Conservation (phyloP, 2,329 filamentous ascomycete species). For the Venturia carpophila region DNA sequence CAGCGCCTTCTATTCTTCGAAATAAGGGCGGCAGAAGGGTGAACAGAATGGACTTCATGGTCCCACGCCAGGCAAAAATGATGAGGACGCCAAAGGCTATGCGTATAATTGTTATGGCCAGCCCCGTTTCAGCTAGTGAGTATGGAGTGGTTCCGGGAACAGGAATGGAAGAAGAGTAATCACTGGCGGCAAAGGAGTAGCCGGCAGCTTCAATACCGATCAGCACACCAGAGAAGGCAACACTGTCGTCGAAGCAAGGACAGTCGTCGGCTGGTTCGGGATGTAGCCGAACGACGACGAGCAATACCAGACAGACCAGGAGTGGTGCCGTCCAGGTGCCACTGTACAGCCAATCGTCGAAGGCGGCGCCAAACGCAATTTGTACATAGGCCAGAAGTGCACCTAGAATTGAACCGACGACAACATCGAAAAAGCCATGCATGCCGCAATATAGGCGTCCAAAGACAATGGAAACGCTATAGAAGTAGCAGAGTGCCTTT, state of each 20-base stretch:
- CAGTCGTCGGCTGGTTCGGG: constrained; percentile 96
- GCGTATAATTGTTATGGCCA: constrained; percentile 50
- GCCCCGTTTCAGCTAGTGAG: constrained; percentile 56
- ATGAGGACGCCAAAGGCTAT: constrained; percentile 72
- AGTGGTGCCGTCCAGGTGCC: constrained; percentile 54
- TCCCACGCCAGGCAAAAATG: constrained; percentile 83
- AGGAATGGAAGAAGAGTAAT: constrained; percentile 44
- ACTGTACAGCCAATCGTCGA: constrained; percentile 61
- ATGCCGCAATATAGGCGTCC: constrained; percentile 95
- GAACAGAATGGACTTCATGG: constrained; percentile 78
- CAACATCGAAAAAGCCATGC: constrained; percentile 92
- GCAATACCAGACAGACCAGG: constrained; percentile 56
- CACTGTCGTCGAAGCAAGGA: constrained; percentile 92
- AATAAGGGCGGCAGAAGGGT: constrained; percentile 76
- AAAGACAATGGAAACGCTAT: constrained; percentile 80
- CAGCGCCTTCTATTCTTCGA: constrained; percentile 70
- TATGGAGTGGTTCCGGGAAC: constrained; percentile 57
- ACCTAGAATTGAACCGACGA: constrained; percentile 71
- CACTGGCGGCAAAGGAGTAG: constrained; percentile 68
- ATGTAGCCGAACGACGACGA: constrained; percentile 77
- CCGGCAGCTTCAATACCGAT: constrained; percentile 75
- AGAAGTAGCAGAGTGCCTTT: constrained; percentile 68
- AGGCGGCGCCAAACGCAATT: constrained; percentile 45
- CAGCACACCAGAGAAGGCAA: constrained; percentile 83
- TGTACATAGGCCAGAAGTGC: constrained; percentile 53